phyloP scores from a whole-genome alignment of 2,329 filamentous ascomycete species.

The Paraphaeosphaeria minitans region DNA sequence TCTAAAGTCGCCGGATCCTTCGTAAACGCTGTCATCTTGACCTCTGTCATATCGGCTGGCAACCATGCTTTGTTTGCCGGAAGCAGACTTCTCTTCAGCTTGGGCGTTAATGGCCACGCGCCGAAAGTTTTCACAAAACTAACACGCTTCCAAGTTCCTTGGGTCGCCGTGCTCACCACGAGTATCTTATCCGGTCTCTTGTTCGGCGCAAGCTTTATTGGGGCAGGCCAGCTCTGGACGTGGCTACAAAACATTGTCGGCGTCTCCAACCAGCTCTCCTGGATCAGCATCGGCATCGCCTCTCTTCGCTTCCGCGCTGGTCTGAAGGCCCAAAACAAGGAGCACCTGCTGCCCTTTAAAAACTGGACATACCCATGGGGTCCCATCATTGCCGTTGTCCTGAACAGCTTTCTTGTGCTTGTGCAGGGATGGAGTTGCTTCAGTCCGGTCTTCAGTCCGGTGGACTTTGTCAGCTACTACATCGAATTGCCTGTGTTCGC shows the following conservation, averaged over 20 bases:
- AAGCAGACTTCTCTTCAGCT: conserved; percentile 60
- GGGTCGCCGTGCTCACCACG: conserved; percentile 43
- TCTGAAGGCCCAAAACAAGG: conserved; percentile 53
- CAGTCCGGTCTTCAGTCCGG: conserved; percentile 47
- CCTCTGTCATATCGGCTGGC: conserved; percentile 63
- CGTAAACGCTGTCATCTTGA: conserved; percentile 68
- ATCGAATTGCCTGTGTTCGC: conserved; percentile 47
- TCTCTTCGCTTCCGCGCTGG: conserved; percentile 62
- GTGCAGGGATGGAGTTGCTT: conserved; percentile 59
- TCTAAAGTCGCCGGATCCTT: conserved; percentile 65
- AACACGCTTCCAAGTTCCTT: conserved; percentile 50
- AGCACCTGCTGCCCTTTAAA: conserved; percentile 55
- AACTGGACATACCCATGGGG: conserved; percentile 64
- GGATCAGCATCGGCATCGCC: conserved; percentile 61
- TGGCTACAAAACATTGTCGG: conserved; percentile 75
- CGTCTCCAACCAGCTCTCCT: conserved; percentile 58
- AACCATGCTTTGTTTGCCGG: conserved; percentile 62
- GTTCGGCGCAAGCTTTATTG: conserved; percentile 53
- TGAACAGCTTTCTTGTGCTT: conserved; percentile 37
- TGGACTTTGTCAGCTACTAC: conserved; percentile 58
- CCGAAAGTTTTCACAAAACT: conserved; percentile 69
- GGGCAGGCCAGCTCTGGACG: conserved; percentile 51
- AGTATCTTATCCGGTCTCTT: conserved; percentile 44
- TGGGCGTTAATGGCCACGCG: conserved; percentile 65
- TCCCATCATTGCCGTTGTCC: conserved; percentile 45